Base-by-base conservation (phyloP, 164 flowering plant species). In the Magnolia officinalis region DNA sequence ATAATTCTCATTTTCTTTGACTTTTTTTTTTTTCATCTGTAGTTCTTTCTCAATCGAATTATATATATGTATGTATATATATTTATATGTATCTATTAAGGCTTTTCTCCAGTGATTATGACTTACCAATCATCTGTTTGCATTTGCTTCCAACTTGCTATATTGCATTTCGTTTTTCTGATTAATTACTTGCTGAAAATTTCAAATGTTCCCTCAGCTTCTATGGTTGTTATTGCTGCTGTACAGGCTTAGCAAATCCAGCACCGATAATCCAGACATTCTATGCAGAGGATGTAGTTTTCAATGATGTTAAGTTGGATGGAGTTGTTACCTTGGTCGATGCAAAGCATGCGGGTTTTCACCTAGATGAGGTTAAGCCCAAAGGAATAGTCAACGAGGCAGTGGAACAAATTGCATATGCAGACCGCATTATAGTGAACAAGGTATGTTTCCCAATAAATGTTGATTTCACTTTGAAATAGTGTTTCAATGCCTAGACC, bases 241-340 rank as follows among this genome's bases (percentile, higher is more conserved):
- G 72, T 75, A 37, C 86, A 96, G 98, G 99, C 65, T 85, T 96
- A 81, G 99, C 99, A 74, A 96, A 96, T 82, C 99, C 99, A 66
- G 88, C 99, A 16, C 99, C 99, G 21, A 96, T 96, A 63, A 94
- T 96, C 84, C 98, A 92, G 82, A 96, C 99, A 70, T 96, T 96
- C 85, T 96, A 96, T 89, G 95, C 98, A 0, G 99, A 94, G 82
- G 98, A 96, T 80, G 67, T 78, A 72, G 71, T 96, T 78, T 96
- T 92, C 74, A 89, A 94, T 81, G 93, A 90, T 84, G 99, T 96
- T 75, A 96, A 94, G 83, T 82, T 96, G 77, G 99, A 96, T 83
- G 99, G 99, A 75, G 99, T 96, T 78, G 97, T 96, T 70, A 96
- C 99, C 10, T 85, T 96, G 80, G 98, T 96, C 71, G 99, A 96